Base-by-base conservation (phyloP, 257 asterid genomes). In the Paraleonurus japonicus region DNA sequence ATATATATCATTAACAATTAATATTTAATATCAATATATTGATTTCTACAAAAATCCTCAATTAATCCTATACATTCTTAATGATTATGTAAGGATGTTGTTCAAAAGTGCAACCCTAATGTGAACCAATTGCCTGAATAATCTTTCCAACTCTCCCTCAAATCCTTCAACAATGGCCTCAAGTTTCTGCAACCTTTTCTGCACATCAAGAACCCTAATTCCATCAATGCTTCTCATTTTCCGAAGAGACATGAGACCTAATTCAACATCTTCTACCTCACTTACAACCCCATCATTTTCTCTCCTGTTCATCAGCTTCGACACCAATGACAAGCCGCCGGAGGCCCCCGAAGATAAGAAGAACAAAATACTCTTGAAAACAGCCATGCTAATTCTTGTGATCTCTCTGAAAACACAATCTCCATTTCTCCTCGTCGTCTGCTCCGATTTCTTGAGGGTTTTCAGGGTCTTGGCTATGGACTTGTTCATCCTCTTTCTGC, bases 231-330 rank as follows among this genome's bases (percentile, higher is more conserved):
- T 63, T 16, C 15, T 55, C 59, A 26, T 35, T 24, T 73, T 43
- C 59, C 61, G 83, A 55, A 88, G 72, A 43, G 65, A 57, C 13
- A 5, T n/a, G 9, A 90, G 68, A 19, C 72, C 80, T 61, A 79
- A 54, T 58, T 89, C 96, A 65, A 80, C 84, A 53, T 61, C 53
- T 15, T 61, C 90, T 50, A 83, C 45, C 37, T 79, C 86, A 65
- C 74, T 80, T 0, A 71, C 47, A 51, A 67, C 62, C 12, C 12
- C 72, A 12, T 50, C 39, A 13, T 11, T 24, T 65, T 70, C 60
- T 45, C 24, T 12, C 32, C 69, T 45, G 13, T 32, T n/a, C 86
- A 83, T 60, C 75, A 90, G 39, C 67, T 74, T 88, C 35, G 90
- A 61, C 47, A 76, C 85, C 45, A 83, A 32, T 23, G 79, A 41